These are phyloP conservation scores for barley (Hordeum vulgare) DNA, from an alignment of 176 grass and related monocot species.

Conservation along the genomic window DNA sequence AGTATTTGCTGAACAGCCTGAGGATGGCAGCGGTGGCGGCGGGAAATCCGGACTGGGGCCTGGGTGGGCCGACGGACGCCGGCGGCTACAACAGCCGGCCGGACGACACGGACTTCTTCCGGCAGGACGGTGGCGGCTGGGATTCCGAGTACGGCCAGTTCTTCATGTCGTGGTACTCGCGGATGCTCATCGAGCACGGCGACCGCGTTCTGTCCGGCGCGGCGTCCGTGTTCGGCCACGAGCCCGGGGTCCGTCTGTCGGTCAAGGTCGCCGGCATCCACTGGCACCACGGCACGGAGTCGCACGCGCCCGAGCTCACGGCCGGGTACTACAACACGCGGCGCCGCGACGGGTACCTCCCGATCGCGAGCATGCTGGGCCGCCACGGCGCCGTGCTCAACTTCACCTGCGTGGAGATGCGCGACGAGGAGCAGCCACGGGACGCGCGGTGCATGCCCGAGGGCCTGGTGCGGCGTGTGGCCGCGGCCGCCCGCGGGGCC, in stretches of 20 bases:
- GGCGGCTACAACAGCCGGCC: slow-evolving; percentile 65
- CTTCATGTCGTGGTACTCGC: slow-evolving; percentile 81
- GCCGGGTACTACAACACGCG: slow-evolving; percentile 73
- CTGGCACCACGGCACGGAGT: slow-evolving; percentile 69
- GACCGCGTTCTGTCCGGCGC: slow-evolving; percentile 50
- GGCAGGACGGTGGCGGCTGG: slow-evolving; percentile 45
- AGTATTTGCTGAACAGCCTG: slow-evolving; percentile 56
- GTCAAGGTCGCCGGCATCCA: slow-evolving; percentile 77
- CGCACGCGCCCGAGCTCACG: slow-evolving; percentile 61
- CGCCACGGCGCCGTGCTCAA: slow-evolving; percentile 60
- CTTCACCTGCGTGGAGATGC: slow-evolving; percentile 78
- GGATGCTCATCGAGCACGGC: slow-evolving; percentile 55
- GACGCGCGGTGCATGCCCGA: slow-evolving; percentile 56
- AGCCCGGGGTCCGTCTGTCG: slow-evolving; percentile 23
- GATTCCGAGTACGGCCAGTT: slow-evolving; percentile 55
- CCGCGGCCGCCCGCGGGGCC: slow-evolving; percentile 28
- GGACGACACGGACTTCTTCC: slow-evolving; percentile 60
- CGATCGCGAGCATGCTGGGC: slow-evolving; percentile 30
- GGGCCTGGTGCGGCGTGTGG: slow-evolving; percentile 56
- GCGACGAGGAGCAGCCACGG: slow-evolving; percentile 59
- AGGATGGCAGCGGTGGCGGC: slow-evolving; percentile 40
- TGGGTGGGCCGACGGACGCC: slow-evolving; percentile 35
- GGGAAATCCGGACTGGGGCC: slow-evolving; percentile 52
- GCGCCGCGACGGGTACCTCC: slow-evolving; percentile 49
- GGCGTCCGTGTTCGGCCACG: slow-evolving; percentile 23